phyloP scores from a whole-genome alignment of 2,329 filamentous ascomycete species.

The Botrytis elliptica region DNA sequence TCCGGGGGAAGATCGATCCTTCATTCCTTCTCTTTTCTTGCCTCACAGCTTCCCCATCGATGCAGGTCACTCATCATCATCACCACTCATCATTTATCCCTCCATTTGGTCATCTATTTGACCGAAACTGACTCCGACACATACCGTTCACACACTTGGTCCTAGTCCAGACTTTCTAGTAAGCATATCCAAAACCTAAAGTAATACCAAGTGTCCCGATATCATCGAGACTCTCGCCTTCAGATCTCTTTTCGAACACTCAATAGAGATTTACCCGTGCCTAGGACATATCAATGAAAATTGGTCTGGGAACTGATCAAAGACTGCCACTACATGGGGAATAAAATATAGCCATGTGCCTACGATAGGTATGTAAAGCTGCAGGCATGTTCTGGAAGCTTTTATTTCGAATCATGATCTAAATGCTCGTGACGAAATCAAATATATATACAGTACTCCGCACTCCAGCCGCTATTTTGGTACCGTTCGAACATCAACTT shows the following conservation, averaged over 20 bases:
- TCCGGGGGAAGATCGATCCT: conserved; percentile 6
- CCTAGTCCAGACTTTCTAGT: background rate
- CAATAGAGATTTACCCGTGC: background rate
- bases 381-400: background rate
- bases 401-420: background rate
- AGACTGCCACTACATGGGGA: background rate
- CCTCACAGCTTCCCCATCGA: background rate
- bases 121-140: background rate
- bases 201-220: background rate
- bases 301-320: background rate
- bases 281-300: background rate
- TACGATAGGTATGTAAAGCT: background rate
- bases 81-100: background rate
- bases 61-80: background rate
- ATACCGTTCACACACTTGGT: background rate
- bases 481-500: background rate
- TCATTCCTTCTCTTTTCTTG: background rate
- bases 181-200: background rate
- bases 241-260: background rate
- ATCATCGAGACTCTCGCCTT: background rate
- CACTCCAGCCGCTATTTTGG: background rate
- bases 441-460: background rate
- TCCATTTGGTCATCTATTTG: background rate
- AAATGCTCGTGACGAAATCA: background rate
- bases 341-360: background rate